phyloP scores from a whole-genome alignment of 139 green algal genomes.

The Auxenochlorella pyrenoidosa region DNA sequence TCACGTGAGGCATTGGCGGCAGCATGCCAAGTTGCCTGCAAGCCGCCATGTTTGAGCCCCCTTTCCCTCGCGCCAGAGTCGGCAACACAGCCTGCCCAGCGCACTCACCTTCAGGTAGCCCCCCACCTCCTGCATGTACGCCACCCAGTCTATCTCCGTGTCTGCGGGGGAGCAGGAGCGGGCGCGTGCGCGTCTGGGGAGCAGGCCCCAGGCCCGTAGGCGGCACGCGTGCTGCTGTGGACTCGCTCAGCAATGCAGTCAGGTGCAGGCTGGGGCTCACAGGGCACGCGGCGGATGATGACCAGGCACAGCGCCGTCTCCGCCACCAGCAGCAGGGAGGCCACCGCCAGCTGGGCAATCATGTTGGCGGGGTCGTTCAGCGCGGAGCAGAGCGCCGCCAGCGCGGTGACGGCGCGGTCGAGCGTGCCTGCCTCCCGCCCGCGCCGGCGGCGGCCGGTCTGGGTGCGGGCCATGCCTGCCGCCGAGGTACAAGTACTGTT shows the following conservation, averaged over 20 bases:
- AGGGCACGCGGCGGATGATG: conserved; percentile 56
- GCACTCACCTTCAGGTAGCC: conserved; percentile 46
- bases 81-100: neutral
- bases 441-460: neutral
- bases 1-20: too few species aligned
- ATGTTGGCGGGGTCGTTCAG: conserved; percentile 35
- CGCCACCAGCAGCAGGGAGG: conserved; percentile 28
- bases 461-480: neutral
- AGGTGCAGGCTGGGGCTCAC: conserved; percentile 12
- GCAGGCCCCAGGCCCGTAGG: neutral
- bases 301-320: conserved; percentile 49
- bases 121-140: conserved; percentile 66
- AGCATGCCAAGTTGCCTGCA: neutral
- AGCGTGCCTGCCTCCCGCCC: neutral
- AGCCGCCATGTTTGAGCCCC: neutral
- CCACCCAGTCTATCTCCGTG: conserved; percentile 67
- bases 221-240: too few species aligned
- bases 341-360: neutral
- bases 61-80: too few species aligned
- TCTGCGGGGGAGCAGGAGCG: conserved; percentile 46
- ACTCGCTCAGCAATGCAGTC: too few species aligned
- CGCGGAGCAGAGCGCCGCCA: neutral
- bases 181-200: neutral
- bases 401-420: neutral
- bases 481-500: neutral